Evolutionary conservation across 805 yeast species (phyloP).

Genomic region (Metschnikowia santaceciliae): DNA sequence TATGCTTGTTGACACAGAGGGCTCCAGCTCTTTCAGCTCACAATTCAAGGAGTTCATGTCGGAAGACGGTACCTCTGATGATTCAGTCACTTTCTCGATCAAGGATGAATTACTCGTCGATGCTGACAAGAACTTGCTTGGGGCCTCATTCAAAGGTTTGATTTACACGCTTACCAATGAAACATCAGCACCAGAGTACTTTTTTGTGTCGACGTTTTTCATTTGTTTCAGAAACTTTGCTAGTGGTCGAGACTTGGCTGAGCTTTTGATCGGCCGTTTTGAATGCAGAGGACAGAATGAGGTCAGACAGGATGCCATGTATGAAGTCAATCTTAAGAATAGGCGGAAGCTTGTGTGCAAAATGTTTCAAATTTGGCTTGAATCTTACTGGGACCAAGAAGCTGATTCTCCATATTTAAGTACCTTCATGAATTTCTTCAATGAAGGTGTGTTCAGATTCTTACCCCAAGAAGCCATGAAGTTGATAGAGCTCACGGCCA

Average conservation of each 20-base stretch:
- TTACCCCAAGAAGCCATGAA: slow-evolving; percentile 65
- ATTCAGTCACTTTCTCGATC: slow-evolving; percentile 13
- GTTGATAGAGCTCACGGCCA: slow-evolving; percentile 60
- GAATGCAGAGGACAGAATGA: slow-evolving; percentile 22
- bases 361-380: slow-evolving; percentile 80
- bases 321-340: slow-evolving; percentile 42
- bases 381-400: slow-evolving; percentile 77
- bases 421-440: slow-evolving; percentile 71
- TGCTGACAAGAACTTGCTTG: slow-evolving; percentile 50
- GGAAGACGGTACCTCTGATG: neutral
- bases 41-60: slow-evolving; percentile 32
- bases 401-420: slow-evolving; percentile 60
- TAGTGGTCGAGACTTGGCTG: slow-evolving; percentile 60
- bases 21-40: slow-evolving; percentile 29
- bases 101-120: slow-evolving; percentile 51
- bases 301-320: slow-evolving; percentile 30
- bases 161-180: slow-evolving; percentile 68
- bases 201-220: slow-evolving; percentile 70
- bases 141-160: slow-evolving; percentile 69
- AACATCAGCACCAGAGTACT: slow-evolving; percentile 56
- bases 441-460: slow-evolving; percentile 61
- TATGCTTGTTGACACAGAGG: slow-evolving; percentile 25
- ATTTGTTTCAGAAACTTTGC: slow-evolving; percentile 73
- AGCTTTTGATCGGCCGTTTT: slow-evolving; percentile 37
- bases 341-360: slow-evolving; percentile 66